Conservation (phyloP, 2,329 filamentous ascomycete species). For the Dryadomyces quercus-mongolicae region DNA sequence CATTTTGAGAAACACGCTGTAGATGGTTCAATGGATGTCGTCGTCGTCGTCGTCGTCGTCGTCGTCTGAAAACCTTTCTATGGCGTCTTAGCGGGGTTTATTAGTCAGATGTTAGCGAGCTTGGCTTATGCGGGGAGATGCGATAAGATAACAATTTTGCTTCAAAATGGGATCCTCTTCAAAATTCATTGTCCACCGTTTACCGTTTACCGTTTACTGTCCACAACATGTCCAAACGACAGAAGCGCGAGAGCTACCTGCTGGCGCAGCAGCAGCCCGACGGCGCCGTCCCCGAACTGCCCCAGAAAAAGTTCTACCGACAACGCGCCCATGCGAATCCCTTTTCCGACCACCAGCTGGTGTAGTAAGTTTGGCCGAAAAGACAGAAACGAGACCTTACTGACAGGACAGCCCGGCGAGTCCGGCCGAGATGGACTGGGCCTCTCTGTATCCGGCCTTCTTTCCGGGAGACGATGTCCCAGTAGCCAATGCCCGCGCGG, state of each 20-base stretch:
- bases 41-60: too few relatives aligned
- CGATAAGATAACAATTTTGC: neutral
- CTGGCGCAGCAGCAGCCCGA: conserved; percentile 34
- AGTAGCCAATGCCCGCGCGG: conserved; percentile 18
- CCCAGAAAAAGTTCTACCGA: conserved; percentile 91
- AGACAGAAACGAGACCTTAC: neutral
- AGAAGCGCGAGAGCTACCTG: conserved; percentile 54
- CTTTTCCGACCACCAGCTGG: conserved; percentile 84
- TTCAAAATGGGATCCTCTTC: too few relatives aligned
- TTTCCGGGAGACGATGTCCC: conserved; percentile 18
- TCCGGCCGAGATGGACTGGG: conserved; percentile 87
- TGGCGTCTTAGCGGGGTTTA: too few relatives aligned
- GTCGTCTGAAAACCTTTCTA: too few relatives aligned
- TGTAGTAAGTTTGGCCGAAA: conserved; percentile 45
- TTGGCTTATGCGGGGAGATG: too few relatives aligned
- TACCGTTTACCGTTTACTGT: too few relatives aligned
- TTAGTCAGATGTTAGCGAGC: too few relatives aligned
- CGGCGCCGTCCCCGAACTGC: conserved; percentile 49
- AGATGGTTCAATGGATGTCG: neutral
- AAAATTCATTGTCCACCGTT: neutral
- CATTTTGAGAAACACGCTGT: neutral
- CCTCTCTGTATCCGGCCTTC: conserved; percentile 67
- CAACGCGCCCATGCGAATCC: conserved; percentile 96
- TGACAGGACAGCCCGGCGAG: conserved; percentile 50
- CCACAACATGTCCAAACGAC: conserved; percentile 32